Evolutionary conservation across 1,284 basidiomycete genomes (phyloP), one percentile per base, ranked within the genome.

Genomic region (Puccinia hordei): DNA sequence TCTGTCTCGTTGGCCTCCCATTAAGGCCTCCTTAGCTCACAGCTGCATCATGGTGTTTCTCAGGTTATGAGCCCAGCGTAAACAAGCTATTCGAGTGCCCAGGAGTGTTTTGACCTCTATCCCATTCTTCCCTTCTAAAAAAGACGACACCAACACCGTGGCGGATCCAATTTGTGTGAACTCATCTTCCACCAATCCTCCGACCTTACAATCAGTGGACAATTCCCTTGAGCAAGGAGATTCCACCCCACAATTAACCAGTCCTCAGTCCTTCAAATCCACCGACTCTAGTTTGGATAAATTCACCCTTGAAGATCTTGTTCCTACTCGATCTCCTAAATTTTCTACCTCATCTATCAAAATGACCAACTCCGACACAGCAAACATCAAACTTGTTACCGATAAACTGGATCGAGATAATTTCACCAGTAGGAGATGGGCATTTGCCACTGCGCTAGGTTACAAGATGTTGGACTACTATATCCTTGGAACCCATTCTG

Each of bases 61-160:
- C 61, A 65, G 61, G 61, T 65, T 65, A 65, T 65, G 61, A 65
- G 61, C 61, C 35, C 61, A 65, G 61, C 61, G 59, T 22, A 35
- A 61, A 27, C 10, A 9, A 61, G 59, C 59, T 35, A 61, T 5
- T n/a, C n/a, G n/a, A n/a, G n/a, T n/a, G n/a, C n/a, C n/a, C n/a
- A n/a, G n/a, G n/a, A n/a, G n/a, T n/a, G n/a, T n/a, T n/a, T n/a
- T n/a, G n/a, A n/a, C n/a, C n/a, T n/a, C n/a, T n/a, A n/a, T n/a
- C n/a, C n/a, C n/a, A n/a, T n/a, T n/a, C n/a, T n/a, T n/a, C n/a
- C n/a, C n/a, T n/a, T n/a, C n/a, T n/a, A n/a, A n/a, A n/a, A n/a
- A n/a, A n/a, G n/a, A n/a, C 5, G 59, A 35, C 2, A 35, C 2
- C 8, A 35, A 8, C 30, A 33, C 59, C n/a, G n/a, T n/a, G n/a